Conservation (phyloP, 2,329 filamentous ascomycete genomes). For the Lecanosticta acicola region DNA sequence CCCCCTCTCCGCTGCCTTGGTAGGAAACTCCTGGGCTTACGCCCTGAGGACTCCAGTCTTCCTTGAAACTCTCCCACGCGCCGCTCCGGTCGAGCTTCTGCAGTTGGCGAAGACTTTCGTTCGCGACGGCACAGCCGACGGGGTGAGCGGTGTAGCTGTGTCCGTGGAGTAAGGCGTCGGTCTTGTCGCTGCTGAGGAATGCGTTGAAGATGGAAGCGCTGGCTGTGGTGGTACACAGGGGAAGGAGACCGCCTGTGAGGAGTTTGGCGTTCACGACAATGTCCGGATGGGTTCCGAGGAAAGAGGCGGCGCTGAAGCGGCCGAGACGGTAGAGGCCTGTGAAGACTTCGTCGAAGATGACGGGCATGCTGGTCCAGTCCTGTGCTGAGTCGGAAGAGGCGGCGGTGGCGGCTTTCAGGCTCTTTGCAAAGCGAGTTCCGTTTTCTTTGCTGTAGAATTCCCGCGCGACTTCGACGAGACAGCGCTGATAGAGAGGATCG, state of each 20-base stretch:
- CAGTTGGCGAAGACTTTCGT: slow-evolving; percentile 60
- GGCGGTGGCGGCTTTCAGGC: neutral
- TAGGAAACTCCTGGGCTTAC: slow-evolving; percentile 5
- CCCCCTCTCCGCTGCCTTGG: slow-evolving; percentile 6
- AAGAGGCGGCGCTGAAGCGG: slow-evolving; percentile 62
- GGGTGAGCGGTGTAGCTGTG: slow-evolving; percentile 85
- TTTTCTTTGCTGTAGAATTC: slow-evolving; percentile 13
- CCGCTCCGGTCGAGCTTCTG: slow-evolving; percentile 51
- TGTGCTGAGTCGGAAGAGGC: slow-evolving; percentile 16
- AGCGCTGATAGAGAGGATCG: slow-evolving; percentile 76
- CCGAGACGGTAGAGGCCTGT: slow-evolving; percentile 79
- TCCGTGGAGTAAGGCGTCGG: slow-evolving; percentile 72
- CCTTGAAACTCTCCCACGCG: slow-evolving; percentile 53
- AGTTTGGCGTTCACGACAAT: slow-evolving; percentile 79
- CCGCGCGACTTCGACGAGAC: slow-evolving; percentile 63
- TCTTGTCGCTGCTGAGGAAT: slow-evolving; percentile 68
- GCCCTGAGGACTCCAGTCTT: slow-evolving; percentile 41
- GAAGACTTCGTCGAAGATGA: slow-evolving; percentile 84
- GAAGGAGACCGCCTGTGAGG: slow-evolving; percentile 72
- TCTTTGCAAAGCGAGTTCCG: neutral
- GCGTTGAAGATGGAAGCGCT: slow-evolving; percentile 67
- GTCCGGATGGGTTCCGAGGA: slow-evolving; percentile 64
- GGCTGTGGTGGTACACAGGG: slow-evolving; percentile 69
- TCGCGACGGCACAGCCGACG: slow-evolving; percentile 71
- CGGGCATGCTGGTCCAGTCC: slow-evolving; percentile 66